Evolutionary conservation across 1,284 basidiomycete species (phyloP).

Genomic region (Ceratobasidium sp.): DNA sequence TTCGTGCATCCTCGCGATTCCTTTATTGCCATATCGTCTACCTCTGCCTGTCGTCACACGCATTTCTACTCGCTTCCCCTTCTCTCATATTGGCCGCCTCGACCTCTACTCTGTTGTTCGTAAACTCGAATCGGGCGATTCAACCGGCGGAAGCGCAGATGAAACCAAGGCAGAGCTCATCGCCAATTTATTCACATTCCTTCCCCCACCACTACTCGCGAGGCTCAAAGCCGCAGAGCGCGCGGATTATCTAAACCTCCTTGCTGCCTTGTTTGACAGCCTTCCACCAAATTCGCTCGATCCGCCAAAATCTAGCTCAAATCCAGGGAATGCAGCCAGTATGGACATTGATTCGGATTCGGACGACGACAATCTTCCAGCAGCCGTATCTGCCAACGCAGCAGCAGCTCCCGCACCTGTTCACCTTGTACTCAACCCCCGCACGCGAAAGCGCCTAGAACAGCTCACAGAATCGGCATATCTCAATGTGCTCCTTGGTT

Average conservation of each 20-base stretch:
- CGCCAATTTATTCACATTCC: constrained; percentile 69
- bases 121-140: constrained; percentile 43
- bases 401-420: constrained; percentile 48
- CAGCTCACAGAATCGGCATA: constrained; percentile 60
- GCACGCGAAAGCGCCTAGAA: constrained; percentile 63
- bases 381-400: constrained; percentile 49
- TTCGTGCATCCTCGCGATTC: constrained; percentile 64
- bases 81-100: constrained; percentile 52
- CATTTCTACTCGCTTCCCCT: constrained; percentile 57
- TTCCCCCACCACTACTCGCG: constrained; percentile 55
- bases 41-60: constrained; percentile 60
- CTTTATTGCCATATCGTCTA: constrained; percentile 71
- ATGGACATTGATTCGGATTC: constrained; percentile 52
- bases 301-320: constrained; percentile 46
- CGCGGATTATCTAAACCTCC: constrained; percentile 60
- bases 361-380: constrained; percentile 52
- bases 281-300: constrained; percentile 64
- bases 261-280: constrained; percentile 59
- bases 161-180: constrained; percentile 62
- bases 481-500: constrained; percentile 56
- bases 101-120: constrained; percentile 40
- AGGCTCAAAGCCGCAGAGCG: constrained; percentile 54
- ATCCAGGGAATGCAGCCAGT: constrained; percentile 39
- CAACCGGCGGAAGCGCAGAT: constrained; percentile 48
- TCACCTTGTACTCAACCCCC: constrained; percentile 55